Conservation (phyloP, 2,329 filamentous ascomycete species). For the Blastomyces percursus region DNA sequence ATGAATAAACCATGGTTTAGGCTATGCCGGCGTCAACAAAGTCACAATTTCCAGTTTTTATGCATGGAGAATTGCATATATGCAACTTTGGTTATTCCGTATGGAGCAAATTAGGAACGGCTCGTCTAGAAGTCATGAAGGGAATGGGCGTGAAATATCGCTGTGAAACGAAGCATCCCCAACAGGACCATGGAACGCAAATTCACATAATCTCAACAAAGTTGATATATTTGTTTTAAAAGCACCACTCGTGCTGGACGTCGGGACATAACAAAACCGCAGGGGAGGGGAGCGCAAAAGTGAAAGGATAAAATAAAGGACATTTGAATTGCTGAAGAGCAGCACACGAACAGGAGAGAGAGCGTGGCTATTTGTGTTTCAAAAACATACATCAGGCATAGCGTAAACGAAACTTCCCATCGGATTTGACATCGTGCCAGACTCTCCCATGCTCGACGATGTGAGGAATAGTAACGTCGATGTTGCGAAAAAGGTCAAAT, state of each 20-base stretch:
- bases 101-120: not conserved
- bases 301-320: not conserved
- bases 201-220: not conserved
- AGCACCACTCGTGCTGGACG: not conserved
- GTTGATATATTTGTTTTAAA: not conserved
- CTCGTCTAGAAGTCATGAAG: not conserved
- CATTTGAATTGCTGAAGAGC: not conserved
- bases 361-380: not conserved
- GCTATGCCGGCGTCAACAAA: not conserved
- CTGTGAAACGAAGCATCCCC: not conserved
- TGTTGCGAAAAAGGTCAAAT: slow-evolving; percentile 44
- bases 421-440: slow-evolving; percentile 32
- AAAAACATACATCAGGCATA: slow-evolving; percentile 63
- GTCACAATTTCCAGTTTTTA: not conserved
- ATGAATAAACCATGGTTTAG: not conserved
- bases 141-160: not conserved
- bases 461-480: slow-evolving; percentile 48
- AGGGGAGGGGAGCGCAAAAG: not conserved
- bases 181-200: not conserved
- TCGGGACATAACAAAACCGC: not conserved
- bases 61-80: not conserved
- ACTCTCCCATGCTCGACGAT: slow-evolving; percentile 40
- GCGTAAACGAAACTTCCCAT: slow-evolving; percentile 92
- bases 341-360: not conserved
- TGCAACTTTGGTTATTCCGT: not conserved